These are phyloP conservation scores for Misopates orontium DNA, from an alignment of 257 asterid species.

Conservation along the genomic window DNA sequence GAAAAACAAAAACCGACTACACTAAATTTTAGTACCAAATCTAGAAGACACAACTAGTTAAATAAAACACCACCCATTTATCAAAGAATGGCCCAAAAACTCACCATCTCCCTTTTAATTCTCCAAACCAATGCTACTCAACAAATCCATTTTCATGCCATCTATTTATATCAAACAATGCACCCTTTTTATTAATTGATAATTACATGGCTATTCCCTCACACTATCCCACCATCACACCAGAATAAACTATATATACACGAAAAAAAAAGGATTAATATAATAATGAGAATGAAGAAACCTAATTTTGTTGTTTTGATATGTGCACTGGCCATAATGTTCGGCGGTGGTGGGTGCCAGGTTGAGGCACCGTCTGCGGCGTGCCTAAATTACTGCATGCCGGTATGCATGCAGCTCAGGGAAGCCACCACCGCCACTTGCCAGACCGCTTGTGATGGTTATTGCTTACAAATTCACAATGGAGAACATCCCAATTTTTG, in stretches of 20 bases:
- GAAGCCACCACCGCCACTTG: constrained; percentile 20
- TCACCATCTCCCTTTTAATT: neutral
- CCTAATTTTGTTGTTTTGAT: constrained; percentile 9
- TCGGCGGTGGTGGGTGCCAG: neutral
- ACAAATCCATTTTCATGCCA: neutral
- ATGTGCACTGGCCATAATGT: constrained; percentile 19
- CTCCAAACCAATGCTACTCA: neutral
- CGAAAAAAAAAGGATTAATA: no score
- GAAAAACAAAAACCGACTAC: no score
- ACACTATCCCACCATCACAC: no score
- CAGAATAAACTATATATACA: no score
- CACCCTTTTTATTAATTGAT: neutral
- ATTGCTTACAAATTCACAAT: constrained; percentile 29
- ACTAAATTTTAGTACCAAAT: no score
- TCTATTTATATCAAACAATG: neutral
- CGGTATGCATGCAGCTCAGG: constrained; percentile 27
- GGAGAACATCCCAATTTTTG: constrained; percentile 20
- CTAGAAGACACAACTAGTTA: no score
- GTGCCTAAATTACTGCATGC: constrained; percentile 21
- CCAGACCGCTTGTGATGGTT: constrained; percentile 26
- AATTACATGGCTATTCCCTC: no score
- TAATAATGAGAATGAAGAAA: no score
- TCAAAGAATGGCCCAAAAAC: neutral
- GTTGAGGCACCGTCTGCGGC: neutral
- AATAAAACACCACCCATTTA: neutral